These are phyloP conservation scores for Lagerstroemia speciosa DNA, from an alignment of 345 rosid species.

Conservation along the genomic window DNA sequence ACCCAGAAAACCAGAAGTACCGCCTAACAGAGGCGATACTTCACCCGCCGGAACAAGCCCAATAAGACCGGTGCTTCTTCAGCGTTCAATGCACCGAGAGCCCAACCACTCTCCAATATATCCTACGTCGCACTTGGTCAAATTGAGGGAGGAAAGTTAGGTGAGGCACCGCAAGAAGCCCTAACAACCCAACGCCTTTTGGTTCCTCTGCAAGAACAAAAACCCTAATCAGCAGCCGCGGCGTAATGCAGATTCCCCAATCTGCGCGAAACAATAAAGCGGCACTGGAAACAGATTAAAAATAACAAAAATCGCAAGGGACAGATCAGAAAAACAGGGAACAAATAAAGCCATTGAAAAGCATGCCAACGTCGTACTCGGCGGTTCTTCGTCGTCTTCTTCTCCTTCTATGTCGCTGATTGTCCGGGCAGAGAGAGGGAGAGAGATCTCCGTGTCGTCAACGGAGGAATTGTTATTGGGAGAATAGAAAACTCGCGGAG, in stretches of 20 bases:
- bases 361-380: not conserved
- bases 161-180: not conserved
- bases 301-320: not conserved
- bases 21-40: not conserved
- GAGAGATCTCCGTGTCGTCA: not conserved
- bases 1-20: not conserved
- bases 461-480: not conserved
- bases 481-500: not conserved
- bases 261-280: not conserved
- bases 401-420: not conserved
- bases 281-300: not conserved
- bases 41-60: not conserved
- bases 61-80: not conserved
- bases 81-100: not conserved
- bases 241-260: not conserved
- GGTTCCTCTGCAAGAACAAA: not conserved
- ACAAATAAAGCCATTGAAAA: not conserved
- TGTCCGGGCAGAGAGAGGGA: not conserved
- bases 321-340: not conserved
- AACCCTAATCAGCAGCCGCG: not conserved
- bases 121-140: not conserved
- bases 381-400: not conserved
- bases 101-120: not conserved
- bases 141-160: not conserved
- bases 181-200: not conserved